A percentile compares a stretch with the other conserved stretches of the same genome.
phyloP scores from a whole-genome alignment of 345 rosid species.

The Abelmoschus esculentus region DNA sequence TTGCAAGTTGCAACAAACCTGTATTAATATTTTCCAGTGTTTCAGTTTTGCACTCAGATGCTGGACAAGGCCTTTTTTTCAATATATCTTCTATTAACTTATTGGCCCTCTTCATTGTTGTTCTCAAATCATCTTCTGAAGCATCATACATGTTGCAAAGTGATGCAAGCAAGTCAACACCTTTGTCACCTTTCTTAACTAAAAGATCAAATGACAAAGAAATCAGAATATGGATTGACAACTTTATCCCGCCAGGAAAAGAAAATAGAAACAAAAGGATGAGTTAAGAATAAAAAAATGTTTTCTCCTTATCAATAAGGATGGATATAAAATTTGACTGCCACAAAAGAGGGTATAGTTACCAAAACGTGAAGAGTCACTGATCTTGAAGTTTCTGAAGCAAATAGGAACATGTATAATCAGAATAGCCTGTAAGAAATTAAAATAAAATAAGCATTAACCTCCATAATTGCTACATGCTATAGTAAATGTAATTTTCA shows the following conservation, averaged over 20 bases:
- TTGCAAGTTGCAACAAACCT: slow-evolving; percentile 37
- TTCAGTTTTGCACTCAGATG: slow-evolving; percentile 54
- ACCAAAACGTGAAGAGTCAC: slow-evolving; percentile 63
- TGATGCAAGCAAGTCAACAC: slow-evolving; percentile 75
- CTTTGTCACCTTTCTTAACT: slow-evolving; percentile 72
- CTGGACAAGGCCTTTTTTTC: slow-evolving; percentile 52
- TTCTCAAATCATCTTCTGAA: slow-evolving; percentile 74
- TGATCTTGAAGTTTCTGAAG: slow-evolving; percentile 63
- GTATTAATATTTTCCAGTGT: slow-evolving; percentile 53
- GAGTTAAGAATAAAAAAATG: slow-evolving; percentile 1
- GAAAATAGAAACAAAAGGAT: background rate
- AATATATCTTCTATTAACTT: slow-evolving; percentile 51
- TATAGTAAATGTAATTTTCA: background rate
- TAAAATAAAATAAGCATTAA: slow-evolving; percentile 4
- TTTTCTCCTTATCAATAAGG: background rate
- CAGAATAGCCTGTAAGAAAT: slow-evolving; percentile 66
- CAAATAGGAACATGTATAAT: slow-evolving; percentile 72
- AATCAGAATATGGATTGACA: slow-evolving; percentile 1
- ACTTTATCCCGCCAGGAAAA: background rate
- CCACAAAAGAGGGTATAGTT: slow-evolving; percentile 12
- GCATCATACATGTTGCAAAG: slow-evolving; percentile 73
- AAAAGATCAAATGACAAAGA: slow-evolving; percentile 21
- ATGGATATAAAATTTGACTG: background rate
- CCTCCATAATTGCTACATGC: background rate
- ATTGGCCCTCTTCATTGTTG: slow-evolving; percentile 59